Conservation (phyloP, 805 yeast species). For the Starmerella scarabaei region DNA sequence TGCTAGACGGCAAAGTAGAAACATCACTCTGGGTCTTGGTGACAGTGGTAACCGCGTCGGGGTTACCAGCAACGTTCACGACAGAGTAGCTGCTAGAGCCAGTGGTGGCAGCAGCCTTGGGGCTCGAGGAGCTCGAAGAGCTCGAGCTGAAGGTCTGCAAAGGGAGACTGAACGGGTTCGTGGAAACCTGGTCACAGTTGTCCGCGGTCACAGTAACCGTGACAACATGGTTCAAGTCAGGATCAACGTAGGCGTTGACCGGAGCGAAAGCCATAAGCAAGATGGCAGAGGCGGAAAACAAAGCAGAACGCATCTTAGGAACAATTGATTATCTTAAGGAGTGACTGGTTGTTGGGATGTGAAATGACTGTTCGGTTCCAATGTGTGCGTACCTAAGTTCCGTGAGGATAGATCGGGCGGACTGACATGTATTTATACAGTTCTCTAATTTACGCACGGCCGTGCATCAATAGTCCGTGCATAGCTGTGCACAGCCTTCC, state of each 20-base stretch:
- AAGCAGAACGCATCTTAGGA: constrained; percentile 9
- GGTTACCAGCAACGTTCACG: constrained; percentile 22
- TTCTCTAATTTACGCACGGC: background rate
- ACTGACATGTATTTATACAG: background rate
- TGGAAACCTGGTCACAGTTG: constrained; percentile 7
- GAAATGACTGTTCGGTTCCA: background rate
- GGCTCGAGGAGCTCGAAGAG: background rate
- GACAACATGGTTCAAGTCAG: constrained; percentile 21
- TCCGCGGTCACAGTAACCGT: constrained; percentile 20
- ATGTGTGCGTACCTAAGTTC: background rate
- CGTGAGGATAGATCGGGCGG: background rate
- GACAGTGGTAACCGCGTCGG: constrained; percentile 12
- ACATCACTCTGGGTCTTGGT: constrained; percentile 3
- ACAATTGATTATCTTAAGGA: constrained; percentile 2
- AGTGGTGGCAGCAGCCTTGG: background rate
- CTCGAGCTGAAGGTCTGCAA: background rate
- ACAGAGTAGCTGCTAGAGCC: constrained; percentile 19
- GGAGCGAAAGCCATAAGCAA: constrained; percentile 1
- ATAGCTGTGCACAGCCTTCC: background rate
- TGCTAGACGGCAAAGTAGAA: background rate
- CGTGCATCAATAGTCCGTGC: background rate
- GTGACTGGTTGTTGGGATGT: constrained; percentile 1
- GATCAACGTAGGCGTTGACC: constrained; percentile 18
- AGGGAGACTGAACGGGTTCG: background rate
- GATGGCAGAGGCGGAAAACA: constrained; percentile 6